A percentile compares a stretch with the other conserved stretches of the same genome.
Conservation (phyloP, 306 rosid species). For the Nissolia schottii region DNA sequence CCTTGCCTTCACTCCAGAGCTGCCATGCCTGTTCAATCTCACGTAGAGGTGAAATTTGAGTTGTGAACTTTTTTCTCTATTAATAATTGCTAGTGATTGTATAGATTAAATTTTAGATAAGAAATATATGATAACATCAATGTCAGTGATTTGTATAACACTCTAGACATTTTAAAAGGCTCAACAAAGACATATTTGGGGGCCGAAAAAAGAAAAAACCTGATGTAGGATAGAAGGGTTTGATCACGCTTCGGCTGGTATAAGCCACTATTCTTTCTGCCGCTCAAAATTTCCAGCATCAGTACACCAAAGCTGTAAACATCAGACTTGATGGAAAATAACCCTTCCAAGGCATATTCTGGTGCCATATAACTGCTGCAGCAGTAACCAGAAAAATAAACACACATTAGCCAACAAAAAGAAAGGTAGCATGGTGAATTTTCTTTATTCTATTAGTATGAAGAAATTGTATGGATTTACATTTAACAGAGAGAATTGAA, state of each 20-base stretch:
- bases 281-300: constrained; percentile 41
- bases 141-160: not conserved
- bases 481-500: not conserved
- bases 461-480: not conserved
- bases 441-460: not conserved
- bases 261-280: constrained; percentile 36
- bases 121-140: too few relatives aligned
- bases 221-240: constrained; percentile 10
- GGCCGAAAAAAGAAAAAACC: not conserved
- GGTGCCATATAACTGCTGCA: constrained; percentile 49
- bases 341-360: constrained; percentile 44
- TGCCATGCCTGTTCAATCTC: constrained; percentile 19
- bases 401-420: not conserved
- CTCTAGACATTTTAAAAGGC: not conserved
- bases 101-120: too few relatives aligned
- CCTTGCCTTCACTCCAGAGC: constrained; percentile 29
- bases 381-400: not conserved
- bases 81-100: too few relatives aligned
- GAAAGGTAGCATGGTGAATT: not conserved
- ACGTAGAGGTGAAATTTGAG: not conserved
- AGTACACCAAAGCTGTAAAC: constrained; percentile 44
- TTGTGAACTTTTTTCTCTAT: too few relatives aligned
- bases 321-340: constrained; percentile 44
- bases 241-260: not conserved
- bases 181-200: not conserved